A percentile compares a stretch with the other conserved stretches of the same genome.
Evolutionary conservation across 345 rosid genomes (phyloP).

Genomic region (Acer saccharum): DNA sequence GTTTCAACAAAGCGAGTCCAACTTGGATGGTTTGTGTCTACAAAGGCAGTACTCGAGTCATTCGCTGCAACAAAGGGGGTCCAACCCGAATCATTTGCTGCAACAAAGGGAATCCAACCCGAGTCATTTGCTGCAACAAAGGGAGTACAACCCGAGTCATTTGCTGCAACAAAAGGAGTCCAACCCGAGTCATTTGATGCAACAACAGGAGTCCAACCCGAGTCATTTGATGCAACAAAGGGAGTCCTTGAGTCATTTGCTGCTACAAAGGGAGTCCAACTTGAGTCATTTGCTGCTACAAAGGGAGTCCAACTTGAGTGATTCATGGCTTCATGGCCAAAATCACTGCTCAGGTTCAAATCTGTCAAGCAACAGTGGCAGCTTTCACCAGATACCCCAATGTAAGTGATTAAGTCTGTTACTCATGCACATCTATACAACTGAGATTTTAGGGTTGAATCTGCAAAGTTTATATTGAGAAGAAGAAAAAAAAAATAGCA

Average conservation of each 20-base stretch:
- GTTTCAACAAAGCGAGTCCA: conserved; percentile 11
- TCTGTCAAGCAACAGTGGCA: conserved; percentile 23
- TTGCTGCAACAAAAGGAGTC: conserved; percentile 15
- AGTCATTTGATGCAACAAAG: conserved; percentile 25
- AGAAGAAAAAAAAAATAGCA: neutral
- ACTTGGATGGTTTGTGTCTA: neutral
- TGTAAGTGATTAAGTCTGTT: conserved; percentile 30
- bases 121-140: neutral
- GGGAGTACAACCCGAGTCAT: conserved; percentile 21
- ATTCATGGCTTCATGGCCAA: conserved; percentile 28
- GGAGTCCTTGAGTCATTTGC: too few relatives aligned
- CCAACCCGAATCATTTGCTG: neutral
- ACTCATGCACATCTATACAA: neutral
- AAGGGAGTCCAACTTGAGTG: conserved; percentile 19
- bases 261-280: too few relatives aligned
- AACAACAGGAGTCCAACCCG: conserved; percentile 6
- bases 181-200: neutral
- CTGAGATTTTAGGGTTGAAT: neutral
- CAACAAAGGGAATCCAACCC: conserved; percentile 4
- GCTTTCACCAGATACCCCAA: conserved; percentile 25
- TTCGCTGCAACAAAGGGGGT: neutral
- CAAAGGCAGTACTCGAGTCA: neutral
- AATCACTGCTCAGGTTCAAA: conserved; percentile 37
- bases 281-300: neutral
- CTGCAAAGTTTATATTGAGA: neutral